Conservation (phyloP, 192 early-diverging fungal genomes). For the Borealophlyctis nickersoniae region DNA sequence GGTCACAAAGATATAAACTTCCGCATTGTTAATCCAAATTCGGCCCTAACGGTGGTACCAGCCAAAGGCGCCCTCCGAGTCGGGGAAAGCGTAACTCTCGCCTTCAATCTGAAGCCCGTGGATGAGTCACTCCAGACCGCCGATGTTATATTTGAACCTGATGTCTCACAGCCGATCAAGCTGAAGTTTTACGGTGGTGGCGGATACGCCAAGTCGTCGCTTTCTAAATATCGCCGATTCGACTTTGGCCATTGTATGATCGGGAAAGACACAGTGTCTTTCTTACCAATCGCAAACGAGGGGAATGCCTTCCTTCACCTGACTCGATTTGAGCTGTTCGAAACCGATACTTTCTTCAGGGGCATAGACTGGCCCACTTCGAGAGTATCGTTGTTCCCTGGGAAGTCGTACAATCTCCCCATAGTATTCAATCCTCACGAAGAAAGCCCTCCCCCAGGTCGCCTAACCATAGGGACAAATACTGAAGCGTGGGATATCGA, state of each 20-base stretch:
- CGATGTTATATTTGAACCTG: slow-evolving; percentile 57
- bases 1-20: slow-evolving; percentile 56
- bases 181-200: slow-evolving; percentile 61
- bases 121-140: slow-evolving; percentile 51
- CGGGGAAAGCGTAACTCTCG: slow-evolving; percentile 45
- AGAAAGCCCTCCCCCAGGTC: slow-evolving; percentile 53
- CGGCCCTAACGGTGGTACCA: slow-evolving; percentile 41
- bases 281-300: slow-evolving; percentile 59
- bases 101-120: slow-evolving; percentile 52
- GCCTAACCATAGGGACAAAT: slow-evolving; percentile 50
- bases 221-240: slow-evolving; percentile 53
- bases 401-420: slow-evolving; percentile 53
- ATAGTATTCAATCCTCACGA: slow-evolving; percentile 65
- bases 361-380: slow-evolving; percentile 52
- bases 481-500: slow-evolving; percentile 60
- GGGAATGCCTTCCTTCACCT: slow-evolving; percentile 64
- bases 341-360: slow-evolving; percentile 61
- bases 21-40: slow-evolving; percentile 45
- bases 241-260: slow-evolving; percentile 70
- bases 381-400: slow-evolving; percentile 52
- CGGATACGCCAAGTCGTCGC: slow-evolving; percentile 54
- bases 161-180: slow-evolving; percentile 58
- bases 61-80: slow-evolving; percentile 43
- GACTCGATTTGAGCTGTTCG: slow-evolving; percentile 49
- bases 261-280: slow-evolving; percentile 59